These are phyloP conservation scores for Cutaneotrichosporon cavernicola DNA, from an alignment of 1,284 basidiomycete species.

Conservation along the genomic window DNA sequence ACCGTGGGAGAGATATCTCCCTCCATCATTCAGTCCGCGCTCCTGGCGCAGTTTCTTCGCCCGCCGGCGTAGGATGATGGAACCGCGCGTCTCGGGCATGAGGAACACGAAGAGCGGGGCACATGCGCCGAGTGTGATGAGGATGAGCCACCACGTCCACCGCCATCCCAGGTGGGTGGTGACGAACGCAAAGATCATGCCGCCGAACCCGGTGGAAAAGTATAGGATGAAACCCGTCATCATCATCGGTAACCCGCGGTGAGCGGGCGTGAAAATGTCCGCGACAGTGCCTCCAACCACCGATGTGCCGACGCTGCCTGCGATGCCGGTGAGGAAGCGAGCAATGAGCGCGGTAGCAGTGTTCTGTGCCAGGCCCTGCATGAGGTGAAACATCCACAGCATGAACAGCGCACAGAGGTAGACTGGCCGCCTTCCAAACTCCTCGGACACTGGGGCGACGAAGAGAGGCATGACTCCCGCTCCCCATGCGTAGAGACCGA, in stretches of 20 bases:
- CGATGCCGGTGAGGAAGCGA: conserved; percentile 64
- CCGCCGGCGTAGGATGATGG: conserved; percentile 45
- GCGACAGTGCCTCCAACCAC: conserved; percentile 77
- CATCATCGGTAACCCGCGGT: conserved; percentile 24
- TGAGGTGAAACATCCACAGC: conserved; percentile 62
- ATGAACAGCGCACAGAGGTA: conserved; percentile 63
- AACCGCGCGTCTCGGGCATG: conserved; percentile 50
- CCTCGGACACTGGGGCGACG: conserved; percentile 72
- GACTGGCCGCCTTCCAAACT: conserved; percentile 69
- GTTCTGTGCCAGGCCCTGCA: conserved; percentile 65
- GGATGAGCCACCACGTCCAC: conserved; percentile 78
- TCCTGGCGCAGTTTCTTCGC: conserved; percentile 41
- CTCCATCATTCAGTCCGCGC: conserved; percentile 40
- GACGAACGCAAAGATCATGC: conserved; percentile 67
- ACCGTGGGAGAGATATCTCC: conserved; percentile 49
- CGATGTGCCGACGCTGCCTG: conserved; percentile 64
- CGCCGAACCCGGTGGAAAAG: conserved; percentile 15
- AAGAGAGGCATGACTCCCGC: conserved; percentile 70
- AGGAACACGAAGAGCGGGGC: conserved; percentile 39
- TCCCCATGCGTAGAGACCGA: conserved; percentile 63
- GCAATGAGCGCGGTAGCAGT: conserved; percentile 67
- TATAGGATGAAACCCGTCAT: conserved; percentile 18
- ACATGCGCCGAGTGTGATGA: conserved; percentile 52
- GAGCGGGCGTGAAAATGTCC: conserved; percentile 58
- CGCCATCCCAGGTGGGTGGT: conserved; percentile 67